Evolutionary conservation across 2,329 filamentous ascomycete genomes (phyloP).

Genomic region (Didymella arachidicola): DNA sequence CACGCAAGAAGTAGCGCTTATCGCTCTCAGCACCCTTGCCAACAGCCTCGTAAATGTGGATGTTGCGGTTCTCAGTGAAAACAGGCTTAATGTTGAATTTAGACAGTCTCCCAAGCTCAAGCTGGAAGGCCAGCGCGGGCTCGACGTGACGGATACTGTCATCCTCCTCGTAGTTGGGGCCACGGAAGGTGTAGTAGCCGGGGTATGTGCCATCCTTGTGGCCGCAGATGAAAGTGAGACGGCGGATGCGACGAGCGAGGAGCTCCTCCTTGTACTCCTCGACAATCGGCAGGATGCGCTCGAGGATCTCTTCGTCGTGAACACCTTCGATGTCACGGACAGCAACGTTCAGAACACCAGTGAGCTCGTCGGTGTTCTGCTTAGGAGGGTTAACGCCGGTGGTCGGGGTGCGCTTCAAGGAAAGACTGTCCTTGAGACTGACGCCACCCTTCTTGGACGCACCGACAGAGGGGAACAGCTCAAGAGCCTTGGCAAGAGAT

Average conservation of each 20-base stretch:
- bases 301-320: constrained; percentile 81
- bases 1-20: constrained; percentile 98
- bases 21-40: constrained; percentile 95
- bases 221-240: constrained; percentile 95
- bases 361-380: constrained; percentile 77
- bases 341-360: constrained; percentile 90
- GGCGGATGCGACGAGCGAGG: constrained; percentile 79
- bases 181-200: constrained; percentile 98
- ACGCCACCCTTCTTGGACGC: constrained; percentile 63
- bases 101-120: constrained; percentile 89
- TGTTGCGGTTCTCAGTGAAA: constrained; percentile 98
- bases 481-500: constrained; percentile 80
- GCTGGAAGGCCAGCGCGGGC: constrained; percentile 96
- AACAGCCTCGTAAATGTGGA: constrained; percentile 96
- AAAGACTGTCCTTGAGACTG: constrained; percentile 50
- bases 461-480: constrained; percentile 72
- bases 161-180: constrained; percentile 87
- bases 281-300: constrained; percentile 77
- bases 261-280: constrained; percentile 85
- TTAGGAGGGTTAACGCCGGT: constrained; percentile 49
- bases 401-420: constrained; percentile 71
- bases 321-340: constrained; percentile 85
- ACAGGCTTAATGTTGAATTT: constrained; percentile 99
- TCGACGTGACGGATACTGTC: constrained; percentile 96
- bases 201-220: constrained; percentile 94